Evolutionary conservation across 139 green algal species (phyloP), one percentile per base, ranked within the genome.

Genomic region (Helicosporidium sp.): DNA sequence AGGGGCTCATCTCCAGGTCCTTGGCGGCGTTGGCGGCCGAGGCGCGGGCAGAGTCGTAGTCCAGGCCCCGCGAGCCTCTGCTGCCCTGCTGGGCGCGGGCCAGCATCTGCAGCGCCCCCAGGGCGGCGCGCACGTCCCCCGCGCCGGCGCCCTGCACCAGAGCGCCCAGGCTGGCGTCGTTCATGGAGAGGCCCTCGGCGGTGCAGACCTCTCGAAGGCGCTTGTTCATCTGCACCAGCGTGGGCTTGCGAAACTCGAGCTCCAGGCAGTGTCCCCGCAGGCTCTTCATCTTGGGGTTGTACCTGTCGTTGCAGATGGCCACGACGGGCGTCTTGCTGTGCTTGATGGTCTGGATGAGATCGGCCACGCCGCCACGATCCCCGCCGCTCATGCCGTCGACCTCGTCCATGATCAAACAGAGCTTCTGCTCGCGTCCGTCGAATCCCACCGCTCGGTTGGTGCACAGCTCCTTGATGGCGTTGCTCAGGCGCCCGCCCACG

Each of bases 281-380:
- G 2, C 59, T 74, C 43, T 74, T 75, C 22, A 98, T 68, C 71
- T 95, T 94, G 57, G 78, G 75, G 49, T 58, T 70, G 65, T 93
- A 96, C 64, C 91, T 92, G 66, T 98, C 89, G 55, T 98, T 98
- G 76, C 80, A 93, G 58, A 98, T 95, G 74, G 73, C 84, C 54
- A 98, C 85, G 66, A 98, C 94, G 57, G 89, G 89, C 43, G 96
- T 65, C 56, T 79, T 80, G 45, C 52, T 70, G 19, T 54, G 57
- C 40, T 82, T 73, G 58, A 96, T 96, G 46, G 66, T 93, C 27
- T 59, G 29, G 20, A 97, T 95, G 18, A 98, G 65, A 51, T 98
- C 89, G 6, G 63, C 41, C 19, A 95, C 71, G 29, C 89, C 89
- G 17, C 89, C 89, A 5, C 88, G 68, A 63, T 98, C 89, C 6